phyloP scores from a whole-genome alignment of 1,284 basidiomycete species.

The Puccinia hordei region DNA sequence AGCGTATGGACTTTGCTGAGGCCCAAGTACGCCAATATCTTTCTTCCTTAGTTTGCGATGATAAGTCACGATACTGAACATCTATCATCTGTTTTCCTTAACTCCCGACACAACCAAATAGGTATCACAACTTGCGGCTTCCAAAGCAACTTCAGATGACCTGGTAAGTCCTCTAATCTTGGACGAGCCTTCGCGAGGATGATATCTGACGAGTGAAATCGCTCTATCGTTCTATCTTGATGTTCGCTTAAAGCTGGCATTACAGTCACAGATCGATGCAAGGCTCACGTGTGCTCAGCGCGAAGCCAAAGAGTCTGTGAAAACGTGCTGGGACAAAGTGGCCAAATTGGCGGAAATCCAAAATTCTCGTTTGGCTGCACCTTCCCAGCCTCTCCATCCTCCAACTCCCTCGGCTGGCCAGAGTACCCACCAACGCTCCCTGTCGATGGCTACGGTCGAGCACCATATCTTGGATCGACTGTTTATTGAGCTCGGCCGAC shows the following conservation, averaged over 20 bases:
- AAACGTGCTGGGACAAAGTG: not conserved
- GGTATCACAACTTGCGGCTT: not conserved
- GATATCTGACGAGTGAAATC: not conserved
- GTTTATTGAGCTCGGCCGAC: not conserved
- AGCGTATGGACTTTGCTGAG: slow-evolving; percentile 16
- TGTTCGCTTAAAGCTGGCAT: not conserved
- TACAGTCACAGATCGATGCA: not conserved
- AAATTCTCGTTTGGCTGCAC: not conserved
- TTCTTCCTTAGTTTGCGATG: not conserved
- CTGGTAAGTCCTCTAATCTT: not conserved
- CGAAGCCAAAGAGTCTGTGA: not conserved
- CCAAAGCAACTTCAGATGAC: slow-evolving; percentile 5
- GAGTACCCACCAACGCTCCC: not conserved
- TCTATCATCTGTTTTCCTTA: not conserved
- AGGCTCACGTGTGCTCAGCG: not conserved
- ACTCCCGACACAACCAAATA: not conserved
- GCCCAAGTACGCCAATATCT: not conserved
- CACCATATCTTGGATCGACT: slow-evolving; percentile 10
- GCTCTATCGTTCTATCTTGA: not conserved
- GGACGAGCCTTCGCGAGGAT: not conserved
- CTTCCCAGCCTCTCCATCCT: not conserved
- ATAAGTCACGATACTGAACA: not conserved
- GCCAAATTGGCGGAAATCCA: not conserved
- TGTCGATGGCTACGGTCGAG: not conserved
- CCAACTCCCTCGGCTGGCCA: not conserved